A percentile compares a stretch with the other conserved stretches of the same genome.
These are phyloP conservation scores for Leccinum subgranulosum DNA, from an alignment of 768 basidiomycete species.

Conservation along the genomic window DNA sequence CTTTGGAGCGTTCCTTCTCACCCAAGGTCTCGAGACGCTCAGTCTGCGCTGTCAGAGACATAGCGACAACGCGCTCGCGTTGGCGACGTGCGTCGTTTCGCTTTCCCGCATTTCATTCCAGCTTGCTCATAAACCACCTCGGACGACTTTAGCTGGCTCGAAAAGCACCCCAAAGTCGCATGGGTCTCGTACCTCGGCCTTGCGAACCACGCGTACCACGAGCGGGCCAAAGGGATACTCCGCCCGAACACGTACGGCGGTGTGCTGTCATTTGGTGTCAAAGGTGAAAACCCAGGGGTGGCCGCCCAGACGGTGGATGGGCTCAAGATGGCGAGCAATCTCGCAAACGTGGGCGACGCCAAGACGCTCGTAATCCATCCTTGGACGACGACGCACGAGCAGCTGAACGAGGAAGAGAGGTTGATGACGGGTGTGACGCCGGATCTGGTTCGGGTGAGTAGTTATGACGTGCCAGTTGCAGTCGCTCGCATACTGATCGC, in stretches of 20 bases:
- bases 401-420: conserved; percentile 49
- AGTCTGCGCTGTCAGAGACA: conserved; percentile 59
- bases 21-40: conserved; percentile 63
- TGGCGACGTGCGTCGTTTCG: conserved; percentile 38
- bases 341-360: conserved; percentile 69
- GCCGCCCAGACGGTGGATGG: conserved; percentile 67
- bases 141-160: conserved; percentile 42
- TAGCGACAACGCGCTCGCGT: conserved; percentile 49
- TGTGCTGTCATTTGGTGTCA: conserved; percentile 75
- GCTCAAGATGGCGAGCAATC: conserved; percentile 65
- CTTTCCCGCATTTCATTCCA: too few relatives aligned
- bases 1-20: conserved; percentile 54
- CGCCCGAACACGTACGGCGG: conserved; percentile 60
- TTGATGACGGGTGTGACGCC: conserved; percentile 48
- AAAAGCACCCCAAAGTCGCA: conserved; percentile 59
- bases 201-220: conserved; percentile 55
- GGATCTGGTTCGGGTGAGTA: conserved; percentile 53
- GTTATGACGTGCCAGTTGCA: too few relatives aligned
- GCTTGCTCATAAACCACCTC: not conserved
- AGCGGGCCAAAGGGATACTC: conserved; percentile 53
- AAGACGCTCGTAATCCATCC: conserved; percentile 66
- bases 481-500: not conserved
- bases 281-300: conserved; percentile 34
- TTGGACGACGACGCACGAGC: conserved; percentile 56
- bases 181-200: conserved; percentile 85